Evolutionary conservation across 768 basidiomycete genomes (phyloP), one percentile per base, ranked within the genome.

Genomic region (Auricularia sp.): DNA sequence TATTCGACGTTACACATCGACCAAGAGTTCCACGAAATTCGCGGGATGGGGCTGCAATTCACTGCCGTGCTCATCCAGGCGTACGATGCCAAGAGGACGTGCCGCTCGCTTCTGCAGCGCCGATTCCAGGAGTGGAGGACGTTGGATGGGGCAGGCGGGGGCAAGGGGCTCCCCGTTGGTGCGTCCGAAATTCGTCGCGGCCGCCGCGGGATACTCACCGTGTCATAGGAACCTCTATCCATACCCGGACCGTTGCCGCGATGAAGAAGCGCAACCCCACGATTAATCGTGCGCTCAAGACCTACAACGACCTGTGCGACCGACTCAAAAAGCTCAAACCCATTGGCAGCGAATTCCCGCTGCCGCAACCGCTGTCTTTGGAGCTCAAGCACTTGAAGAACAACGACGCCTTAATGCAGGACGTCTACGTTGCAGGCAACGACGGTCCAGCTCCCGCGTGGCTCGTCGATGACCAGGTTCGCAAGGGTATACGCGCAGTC

Each of bases 1-100:
- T 79, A 77, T 67, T 42, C 69, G 1, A 74, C 75, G 0, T 67
- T 79, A n/a, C 77, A 79, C 60, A 64, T 79, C 7, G 69, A 69
- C 2, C 66, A 72, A 3, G 29, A 44, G 8, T 77, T 74, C 42
- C 77, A 75, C 0, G 75, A 75, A 33, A 74, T 81, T 3, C 34
- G 66, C n/a, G 69, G 68, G 4, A 43, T 77, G 4, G 65, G 71
- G 14, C 61, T 73, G 3, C 68, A 74, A 4, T 77, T 77, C 64
- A 68, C 77, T 1, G 64, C 64, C 2, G 71, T 67, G 0, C 72
- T 80, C 0, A 62, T 79, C 1, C 68, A 77, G 62, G 75, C 73
- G 3, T 69, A 71, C 0, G 75, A 79, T 64, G 68, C 78, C 35
- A 80, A 79, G 63, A 75, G 77, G 18, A 77, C 74, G 61, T 75